Evolutionary conservation across 176 grass and related monocot genomes (phyloP), one percentile per base, ranked within the genome.

Genomic region (Avena atlantica): DNA sequence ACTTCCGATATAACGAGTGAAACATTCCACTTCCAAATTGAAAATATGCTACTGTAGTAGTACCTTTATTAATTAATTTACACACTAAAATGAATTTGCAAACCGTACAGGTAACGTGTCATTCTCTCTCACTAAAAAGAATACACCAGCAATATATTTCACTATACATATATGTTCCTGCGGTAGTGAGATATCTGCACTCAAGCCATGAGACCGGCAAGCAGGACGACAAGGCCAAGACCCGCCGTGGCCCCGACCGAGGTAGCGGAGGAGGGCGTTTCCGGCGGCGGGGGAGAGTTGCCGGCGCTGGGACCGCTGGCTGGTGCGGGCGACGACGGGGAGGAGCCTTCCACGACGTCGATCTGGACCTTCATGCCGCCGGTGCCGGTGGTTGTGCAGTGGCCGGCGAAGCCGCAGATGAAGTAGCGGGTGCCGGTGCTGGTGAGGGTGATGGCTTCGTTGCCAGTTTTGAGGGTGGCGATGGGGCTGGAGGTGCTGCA

Each of bases 321-420:
- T 0, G 84, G 73, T 2, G 85, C 12, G 11, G 81, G 65, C 9
- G 85, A 15, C 48, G 78, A 31, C 1, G 88, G 49, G 13, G 44
- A 23, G 5, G 78, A 10, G 16, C 44, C 3, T 1, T 48, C 2
- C 44, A 88, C 15, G 62, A 97, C 90, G 20, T 83, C 16, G 53
- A 97, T 23, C 51, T 80, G 6, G 31, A 97, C 14, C 87, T 94
- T 97, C 94, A 93, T 93, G 56, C 83, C 80, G 3, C 0, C 5
- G 24, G 16, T 34, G 62, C 62, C 62, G 25, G 63, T 29, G 12
- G 62, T 65, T 13, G 2, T 0, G 86, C 94, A 94, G 92, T 97
- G 94, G 24, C 4, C 12, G 0, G 58, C 0, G 79, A 97, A 1
- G 53, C 87, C 71, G 72, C 94, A 97, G 87, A 97, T 76, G 92